phyloP scores from a whole-genome alignment of 805 yeast species.

The Jamesozyma spencerorum region DNA sequence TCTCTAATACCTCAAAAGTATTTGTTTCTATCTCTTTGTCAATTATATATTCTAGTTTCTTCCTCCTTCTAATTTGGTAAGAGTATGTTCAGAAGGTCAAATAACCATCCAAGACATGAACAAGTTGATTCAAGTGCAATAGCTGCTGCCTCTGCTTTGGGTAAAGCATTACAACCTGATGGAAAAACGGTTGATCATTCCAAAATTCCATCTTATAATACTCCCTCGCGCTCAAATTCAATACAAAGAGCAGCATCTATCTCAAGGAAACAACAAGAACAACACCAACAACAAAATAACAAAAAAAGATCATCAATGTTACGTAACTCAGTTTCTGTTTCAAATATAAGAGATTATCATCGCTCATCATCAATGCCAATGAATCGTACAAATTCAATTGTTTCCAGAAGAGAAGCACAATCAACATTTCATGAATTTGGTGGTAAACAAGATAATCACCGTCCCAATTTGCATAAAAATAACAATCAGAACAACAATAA shows the following conservation, averaged over 20 bases:
- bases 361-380: slow-evolving; percentile 7
- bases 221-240: slow-evolving; percentile 13
- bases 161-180: slow-evolving; percentile 34
- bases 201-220: slow-evolving; percentile 20
- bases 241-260: slow-evolving; percentile 2
- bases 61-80: no score
- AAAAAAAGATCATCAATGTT: not conserved
- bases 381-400: no score
- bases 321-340: not conserved
- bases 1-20: no score
- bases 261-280: slow-evolving; percentile 5
- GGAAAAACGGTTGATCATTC: slow-evolving; percentile 21
- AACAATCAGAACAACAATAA: not conserved
- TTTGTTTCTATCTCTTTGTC: no score
- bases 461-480: not conserved
- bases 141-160: slow-evolving; percentile 55
- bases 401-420: slow-evolving; percentile 17
- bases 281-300: not conserved
- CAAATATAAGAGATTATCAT: slow-evolving; percentile 1
- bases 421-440: slow-evolving; percentile 29
- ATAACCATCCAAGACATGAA: slow-evolving; percentile 1
- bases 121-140: slow-evolving; percentile 42
- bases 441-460: slow-evolving; percentile 19
- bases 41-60: no score
- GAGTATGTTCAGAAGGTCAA: slow-evolving; percentile 6